Evolutionary conservation across 176 grass and related monocot genomes (phyloP), one percentile per base, ranked within the genome.

Genomic region (Carex cristatella): DNA sequence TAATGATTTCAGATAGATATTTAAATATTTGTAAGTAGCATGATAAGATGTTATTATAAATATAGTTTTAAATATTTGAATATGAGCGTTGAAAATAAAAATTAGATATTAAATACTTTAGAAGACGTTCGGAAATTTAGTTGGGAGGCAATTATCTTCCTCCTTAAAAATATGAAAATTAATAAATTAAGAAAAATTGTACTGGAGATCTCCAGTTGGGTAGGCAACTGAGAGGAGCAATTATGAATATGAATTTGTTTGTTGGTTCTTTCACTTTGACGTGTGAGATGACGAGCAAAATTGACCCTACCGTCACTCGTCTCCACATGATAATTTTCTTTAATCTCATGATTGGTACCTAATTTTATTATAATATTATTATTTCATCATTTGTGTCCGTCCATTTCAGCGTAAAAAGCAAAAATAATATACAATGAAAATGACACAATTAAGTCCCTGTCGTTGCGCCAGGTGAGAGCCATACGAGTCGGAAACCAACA

Each of bases 201-300:
- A 16, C 27, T 57, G 28, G 74, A 27, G 2, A 31, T 56, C 12
- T 78, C 74, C 74, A 18, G 23, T 40, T 44, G 1, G 0, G 1
- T 1, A 28, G 2, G 18, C 0, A 11, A 69, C 12, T 69, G 11
- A 83, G 40, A 33, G 42, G 44, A 69, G 4, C 0, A 10, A 18
- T 28, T 9, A 10, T 31, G 49, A 78, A 46, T 46, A 46, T 46
- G 44, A 60, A 71, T 23, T 2, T 38, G 40, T 11, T 69, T 35
- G 23, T 11, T 69, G 35, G 35, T 33, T 60, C 19, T 73, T 75
- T 57, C 42, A 73, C 3, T 15, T 8, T 97, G 94, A 89, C 83
- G 88, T 97, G 87, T 74, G 66, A 44, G 65, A 53, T 90, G 91
- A 97, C 88, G 85, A 62, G 40, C 31, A 51, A 30, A 81, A 40